Percentiles rank a stretch among this genome's conserved stretches.
These are phyloP conservation scores for Mytilinidion resinicola DNA, from an alignment of 495 filamentous ascomycete genomes.

Conservation along the genomic window DNA sequence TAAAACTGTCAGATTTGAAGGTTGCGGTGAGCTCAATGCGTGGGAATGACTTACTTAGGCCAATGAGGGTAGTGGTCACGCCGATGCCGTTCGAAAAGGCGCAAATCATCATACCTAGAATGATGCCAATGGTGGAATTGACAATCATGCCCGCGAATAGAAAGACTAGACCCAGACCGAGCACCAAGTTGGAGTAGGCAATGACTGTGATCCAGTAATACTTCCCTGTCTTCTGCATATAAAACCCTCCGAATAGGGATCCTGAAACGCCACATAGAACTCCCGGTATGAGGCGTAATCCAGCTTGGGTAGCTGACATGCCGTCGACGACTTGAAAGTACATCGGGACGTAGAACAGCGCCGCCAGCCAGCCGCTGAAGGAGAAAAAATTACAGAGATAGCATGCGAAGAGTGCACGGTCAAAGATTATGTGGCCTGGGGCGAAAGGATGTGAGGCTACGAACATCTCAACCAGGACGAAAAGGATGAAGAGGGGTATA, in stretches of 20 bases:
- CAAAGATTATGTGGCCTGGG: slow-evolving; percentile 71
- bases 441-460: slow-evolving; percentile 74
- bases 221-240: slow-evolving; percentile 71
- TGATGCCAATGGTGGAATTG: slow-evolving; percentile 43
- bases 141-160: slow-evolving; percentile 52
- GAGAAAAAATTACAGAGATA: slow-evolving; percentile 74
- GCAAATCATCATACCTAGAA: slow-evolving; percentile 50
- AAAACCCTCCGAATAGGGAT: slow-evolving; percentile 59
- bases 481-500: slow-evolving; percentile 56
- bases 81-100: slow-evolving; percentile 61
- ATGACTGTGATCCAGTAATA: slow-evolving; percentile 70
- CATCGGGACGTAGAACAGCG: slow-evolving; percentile 70
- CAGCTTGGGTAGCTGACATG: slow-evolving; percentile 58
- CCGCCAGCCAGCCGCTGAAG: slow-evolving; percentile 58
- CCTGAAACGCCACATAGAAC: slow-evolving; percentile 60
- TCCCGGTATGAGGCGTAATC: slow-evolving; percentile 60
- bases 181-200: slow-evolving; percentile 47
- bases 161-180: slow-evolving; percentile 51
- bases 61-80: slow-evolving; percentile 64
- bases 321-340: slow-evolving; percentile 72
- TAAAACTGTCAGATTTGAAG: neutral
- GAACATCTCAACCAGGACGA: slow-evolving; percentile 63
- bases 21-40: neutral
- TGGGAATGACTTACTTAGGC: slow-evolving; percentile 43
- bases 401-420: slow-evolving; percentile 58